Conservation (phyloP, 192 early-diverging fungal genomes). For the Dimargaris cristalligena region DNA sequence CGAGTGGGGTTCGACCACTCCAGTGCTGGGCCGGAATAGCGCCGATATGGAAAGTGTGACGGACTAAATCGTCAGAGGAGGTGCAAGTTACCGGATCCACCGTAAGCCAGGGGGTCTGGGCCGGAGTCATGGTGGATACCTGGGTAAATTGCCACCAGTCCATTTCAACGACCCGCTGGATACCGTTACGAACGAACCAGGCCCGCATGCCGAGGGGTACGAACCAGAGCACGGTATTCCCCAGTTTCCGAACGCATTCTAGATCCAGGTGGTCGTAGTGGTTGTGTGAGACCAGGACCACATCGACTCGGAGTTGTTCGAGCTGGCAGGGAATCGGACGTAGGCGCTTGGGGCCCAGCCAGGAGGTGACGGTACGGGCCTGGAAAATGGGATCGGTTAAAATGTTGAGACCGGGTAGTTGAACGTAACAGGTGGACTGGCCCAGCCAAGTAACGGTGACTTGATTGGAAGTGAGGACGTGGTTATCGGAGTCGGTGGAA, state of each 20-base stretch:
- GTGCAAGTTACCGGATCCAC: slow-evolving; percentile 11
- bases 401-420: slow-evolving; percentile 31
- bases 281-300: slow-evolving; percentile 26
- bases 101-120: slow-evolving; percentile 9
- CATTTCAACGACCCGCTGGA: slow-evolving; percentile 20
- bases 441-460: slow-evolving; percentile 13
- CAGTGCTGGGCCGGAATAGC: slow-evolving; percentile 17
- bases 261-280: slow-evolving; percentile 28
- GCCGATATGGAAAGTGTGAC: slow-evolving; percentile 14
- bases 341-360: slow-evolving; percentile 26
- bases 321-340: slow-evolving; percentile 23
- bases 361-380: slow-evolving; percentile 23
- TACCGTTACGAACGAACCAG: slow-evolving; percentile 17
- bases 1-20: slow-evolving; percentile 26
- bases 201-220: slow-evolving; percentile 22
- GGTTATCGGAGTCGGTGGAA: no score
- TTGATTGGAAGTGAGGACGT: no score
- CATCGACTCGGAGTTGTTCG: slow-evolving; percentile 22
- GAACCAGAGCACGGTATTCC: slow-evolving; percentile 23
- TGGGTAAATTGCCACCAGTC: slow-evolving; percentile 23
- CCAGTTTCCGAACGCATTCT: slow-evolving; percentile 19
- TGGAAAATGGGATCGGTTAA: slow-evolving; percentile 32
- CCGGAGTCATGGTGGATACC: background rate
- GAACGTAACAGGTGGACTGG: slow-evolving; percentile 30
- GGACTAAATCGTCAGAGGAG: no score